Evolutionary conservation across 495 filamentous ascomycete genomes (phyloP).

Genomic region (Podospora tetraspora): DNA sequence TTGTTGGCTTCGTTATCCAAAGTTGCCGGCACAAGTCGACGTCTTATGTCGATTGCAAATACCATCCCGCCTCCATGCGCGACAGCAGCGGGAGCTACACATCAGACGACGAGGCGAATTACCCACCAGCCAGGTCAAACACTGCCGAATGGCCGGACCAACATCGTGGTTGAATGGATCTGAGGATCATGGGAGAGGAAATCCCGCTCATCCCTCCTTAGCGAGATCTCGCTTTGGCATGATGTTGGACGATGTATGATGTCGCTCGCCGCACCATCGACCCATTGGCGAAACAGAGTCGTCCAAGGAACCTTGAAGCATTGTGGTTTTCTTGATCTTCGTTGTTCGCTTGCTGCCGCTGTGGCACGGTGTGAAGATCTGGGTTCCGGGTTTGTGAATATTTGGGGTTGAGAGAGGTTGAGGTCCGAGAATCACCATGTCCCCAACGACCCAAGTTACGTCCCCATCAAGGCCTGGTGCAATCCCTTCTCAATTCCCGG

Average conservation of each 20-base stretch:
- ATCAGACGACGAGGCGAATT: neutral
- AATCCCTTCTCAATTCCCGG: too few relatives aligned
- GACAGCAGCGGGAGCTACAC: neutral
- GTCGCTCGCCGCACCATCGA: neutral
- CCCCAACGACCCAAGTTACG: too few relatives aligned
- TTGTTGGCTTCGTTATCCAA: neutral
- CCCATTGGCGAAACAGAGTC: neutral
- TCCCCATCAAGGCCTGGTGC: too few relatives aligned
- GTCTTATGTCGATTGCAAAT: neutral
- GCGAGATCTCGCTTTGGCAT: neutral
- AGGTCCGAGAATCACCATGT: too few relatives aligned
- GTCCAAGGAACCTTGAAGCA: neutral
- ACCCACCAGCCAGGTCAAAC: neutral
- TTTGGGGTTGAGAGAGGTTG: too few relatives aligned
- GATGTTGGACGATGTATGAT: neutral
- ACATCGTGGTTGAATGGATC: neutral
- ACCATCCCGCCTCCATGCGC: neutral
- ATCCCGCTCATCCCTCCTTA: neutral
- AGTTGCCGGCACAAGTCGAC: neutral
- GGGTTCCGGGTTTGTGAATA: neutral
- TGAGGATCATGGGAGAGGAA: too few relatives aligned
- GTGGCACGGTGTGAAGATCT: neutral
- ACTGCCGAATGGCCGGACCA: neutral
- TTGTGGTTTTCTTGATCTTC: neutral
- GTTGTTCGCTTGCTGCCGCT: neutral